These are phyloP conservation scores for Medicago arabica DNA, from an alignment of 306 rosid genomes.

Conservation along the genomic window DNA sequence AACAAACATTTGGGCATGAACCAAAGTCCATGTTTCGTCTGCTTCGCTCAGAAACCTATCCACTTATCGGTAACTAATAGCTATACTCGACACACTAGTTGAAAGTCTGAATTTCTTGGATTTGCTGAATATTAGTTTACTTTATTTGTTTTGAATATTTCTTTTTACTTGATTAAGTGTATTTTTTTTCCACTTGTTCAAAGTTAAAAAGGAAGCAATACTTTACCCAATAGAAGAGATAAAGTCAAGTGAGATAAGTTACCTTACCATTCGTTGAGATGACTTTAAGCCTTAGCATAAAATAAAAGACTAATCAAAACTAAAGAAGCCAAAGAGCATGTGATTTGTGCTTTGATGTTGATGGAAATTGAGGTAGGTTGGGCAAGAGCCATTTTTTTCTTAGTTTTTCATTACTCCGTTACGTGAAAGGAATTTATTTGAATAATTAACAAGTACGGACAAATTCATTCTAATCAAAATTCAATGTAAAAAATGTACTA, in stretches of 20 bases:
- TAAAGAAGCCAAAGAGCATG: neutral
- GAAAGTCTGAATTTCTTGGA: neutral
- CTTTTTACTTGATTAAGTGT: neutral
- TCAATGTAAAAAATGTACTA: neutral
- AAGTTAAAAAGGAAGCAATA: neutral
- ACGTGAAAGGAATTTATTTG: conserved; percentile 22
- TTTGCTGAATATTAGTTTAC: no score
- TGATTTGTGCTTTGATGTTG: neutral
- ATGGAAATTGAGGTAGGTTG: conserved; percentile 21
- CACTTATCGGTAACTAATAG: neutral
- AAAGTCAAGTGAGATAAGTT: neutral
- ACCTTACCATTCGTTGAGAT: neutral
- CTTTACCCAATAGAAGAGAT: neutral
- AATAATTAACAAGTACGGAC: conserved; percentile 18
- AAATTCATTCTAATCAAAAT: conserved; percentile 33
- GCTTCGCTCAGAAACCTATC: neutral
- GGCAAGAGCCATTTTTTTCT: conserved; percentile 2
- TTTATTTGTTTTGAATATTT: no score
- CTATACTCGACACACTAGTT: no score
- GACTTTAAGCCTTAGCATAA: neutral
- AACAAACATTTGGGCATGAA: neutral
- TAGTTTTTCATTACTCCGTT: neutral
- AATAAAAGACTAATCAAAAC: neutral
- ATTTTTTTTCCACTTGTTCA: neutral
- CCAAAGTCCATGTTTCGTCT: neutral